Percentiles rank a stretch among this genome's conserved stretches.
Conservation (phyloP, 805 yeast genomes). For the Kodamaea neixiangensis region DNA sequence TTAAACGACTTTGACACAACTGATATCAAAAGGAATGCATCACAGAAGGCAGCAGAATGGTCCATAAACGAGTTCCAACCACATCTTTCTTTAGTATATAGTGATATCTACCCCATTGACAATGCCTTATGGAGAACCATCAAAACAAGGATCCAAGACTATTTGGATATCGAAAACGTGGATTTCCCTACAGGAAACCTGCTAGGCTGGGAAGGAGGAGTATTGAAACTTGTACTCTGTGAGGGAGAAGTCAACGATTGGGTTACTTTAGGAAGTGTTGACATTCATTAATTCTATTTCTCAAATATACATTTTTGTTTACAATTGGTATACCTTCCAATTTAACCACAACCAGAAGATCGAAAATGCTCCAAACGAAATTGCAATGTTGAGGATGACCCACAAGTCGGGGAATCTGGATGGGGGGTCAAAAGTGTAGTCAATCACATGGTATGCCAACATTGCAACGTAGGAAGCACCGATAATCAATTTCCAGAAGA, state of each 20-base stretch:
- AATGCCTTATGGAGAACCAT: constrained; percentile 65
- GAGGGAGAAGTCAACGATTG: constrained; percentile 73
- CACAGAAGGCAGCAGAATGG: constrained; percentile 57
- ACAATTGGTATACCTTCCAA: constrained; percentile 21
- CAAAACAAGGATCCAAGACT: constrained; percentile 65
- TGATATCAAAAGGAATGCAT: constrained; percentile 41
- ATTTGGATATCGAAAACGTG: constrained; percentile 50
- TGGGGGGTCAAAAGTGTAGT: constrained; percentile 55
- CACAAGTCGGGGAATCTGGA: constrained; percentile 75
- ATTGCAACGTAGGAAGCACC: constrained; percentile 43
- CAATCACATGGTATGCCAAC: constrained; percentile 53
- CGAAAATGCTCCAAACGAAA: constrained; percentile 75
- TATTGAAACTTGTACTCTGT: constrained; percentile 64
- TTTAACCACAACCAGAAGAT: constrained; percentile 84
- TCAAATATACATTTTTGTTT: background rate
- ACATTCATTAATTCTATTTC: constrained; percentile 28
- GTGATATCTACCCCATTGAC: constrained; percentile 63
- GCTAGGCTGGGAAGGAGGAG: constrained; percentile 69
- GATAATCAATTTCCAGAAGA: constrained; percentile 29
- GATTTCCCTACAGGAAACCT: constrained; percentile 38
- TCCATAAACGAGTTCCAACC: constrained; percentile 60
- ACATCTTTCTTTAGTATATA: constrained; percentile 71
- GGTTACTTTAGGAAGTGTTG: constrained; percentile 61
- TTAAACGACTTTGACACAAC: constrained; percentile 29
- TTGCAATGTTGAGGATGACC: constrained; percentile 71